Evolutionary conservation across 306 rosid genomes (phyloP).

Genomic region (Aeschynomene evenia): DNA sequence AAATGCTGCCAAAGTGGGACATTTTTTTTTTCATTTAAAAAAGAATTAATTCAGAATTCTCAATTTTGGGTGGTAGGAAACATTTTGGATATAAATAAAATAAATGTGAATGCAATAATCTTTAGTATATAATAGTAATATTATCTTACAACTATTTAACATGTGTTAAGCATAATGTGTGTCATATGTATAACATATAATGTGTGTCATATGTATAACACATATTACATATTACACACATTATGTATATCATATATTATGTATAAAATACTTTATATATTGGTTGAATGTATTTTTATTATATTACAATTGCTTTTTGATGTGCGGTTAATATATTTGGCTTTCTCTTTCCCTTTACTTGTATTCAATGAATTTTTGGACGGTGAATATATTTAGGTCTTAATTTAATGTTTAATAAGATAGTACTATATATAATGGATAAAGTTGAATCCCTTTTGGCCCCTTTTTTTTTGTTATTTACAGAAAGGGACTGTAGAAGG

Average conservation of each 20-base stretch:
- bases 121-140: no score
- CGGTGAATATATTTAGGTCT: background rate
- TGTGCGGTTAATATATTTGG: background rate
- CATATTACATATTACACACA: no score
- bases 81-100: slow-evolving; percentile 12
- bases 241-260: no score
- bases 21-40: background rate
- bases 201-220: no score
- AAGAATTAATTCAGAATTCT: background rate
- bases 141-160: no score
- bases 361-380: background rate
- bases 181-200: no score
- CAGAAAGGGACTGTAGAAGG: slow-evolving; percentile 41
- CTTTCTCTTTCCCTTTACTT: background rate
- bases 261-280: no score
- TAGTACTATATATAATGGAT: no score
- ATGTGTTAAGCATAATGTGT: no score
- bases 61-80: slow-evolving; percentile 7
- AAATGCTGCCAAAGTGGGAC: slow-evolving; percentile 35
- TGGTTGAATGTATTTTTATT: no score
- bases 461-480: slow-evolving; percentile 11
- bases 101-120: background rate
- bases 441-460: slow-evolving; percentile 52
- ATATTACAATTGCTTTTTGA: no score
- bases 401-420: no score